phyloP scores from a whole-genome alignment of 1,284 basidiomycete species.

The Hymenochaete sp. region DNA sequence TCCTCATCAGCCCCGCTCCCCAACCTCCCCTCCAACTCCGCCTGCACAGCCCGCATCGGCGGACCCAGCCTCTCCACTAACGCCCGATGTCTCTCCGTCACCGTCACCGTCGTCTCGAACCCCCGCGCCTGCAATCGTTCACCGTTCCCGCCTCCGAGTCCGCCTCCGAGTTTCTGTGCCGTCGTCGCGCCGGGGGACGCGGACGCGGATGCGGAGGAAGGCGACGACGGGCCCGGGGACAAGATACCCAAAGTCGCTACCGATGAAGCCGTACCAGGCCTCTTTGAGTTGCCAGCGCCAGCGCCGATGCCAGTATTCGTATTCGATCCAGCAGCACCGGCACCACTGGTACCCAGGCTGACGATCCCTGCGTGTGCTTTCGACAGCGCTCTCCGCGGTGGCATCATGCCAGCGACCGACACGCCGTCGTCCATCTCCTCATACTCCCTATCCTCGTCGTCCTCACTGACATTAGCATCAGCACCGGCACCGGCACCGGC shows the following conservation, averaged over 20 bases:
- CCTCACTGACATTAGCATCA: neutral
- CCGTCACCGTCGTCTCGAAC: neutral
- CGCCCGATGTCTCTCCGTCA: slow-evolving; percentile 6
- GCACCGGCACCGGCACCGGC: slow-evolving; percentile 1
- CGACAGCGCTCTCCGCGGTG: no score
- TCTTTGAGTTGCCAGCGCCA: no score
- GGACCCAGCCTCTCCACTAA: slow-evolving; percentile 4
- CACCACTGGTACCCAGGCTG: no score
- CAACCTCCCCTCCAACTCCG: slow-evolving; percentile 8
- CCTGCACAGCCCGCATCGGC: slow-evolving; percentile 12
- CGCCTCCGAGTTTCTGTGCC: neutral
- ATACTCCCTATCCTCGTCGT: neutral
- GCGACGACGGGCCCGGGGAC: neutral
- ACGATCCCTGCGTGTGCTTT: no score
- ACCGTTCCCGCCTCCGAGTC: neutral
- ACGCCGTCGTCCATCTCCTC: neutral
- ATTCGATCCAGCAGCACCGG: no score
- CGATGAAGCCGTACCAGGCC: neutral
- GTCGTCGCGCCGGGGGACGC: neutral
- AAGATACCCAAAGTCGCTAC: neutral
- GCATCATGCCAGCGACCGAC: no score
- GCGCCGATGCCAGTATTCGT: no score
- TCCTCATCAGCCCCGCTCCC: slow-evolving; percentile 22
- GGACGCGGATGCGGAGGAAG: neutral
- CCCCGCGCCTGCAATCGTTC: no score